These are phyloP conservation scores for Bombardia bombarda DNA, from an alignment of 495 filamentous ascomycete species.

Conservation along the genomic window DNA sequence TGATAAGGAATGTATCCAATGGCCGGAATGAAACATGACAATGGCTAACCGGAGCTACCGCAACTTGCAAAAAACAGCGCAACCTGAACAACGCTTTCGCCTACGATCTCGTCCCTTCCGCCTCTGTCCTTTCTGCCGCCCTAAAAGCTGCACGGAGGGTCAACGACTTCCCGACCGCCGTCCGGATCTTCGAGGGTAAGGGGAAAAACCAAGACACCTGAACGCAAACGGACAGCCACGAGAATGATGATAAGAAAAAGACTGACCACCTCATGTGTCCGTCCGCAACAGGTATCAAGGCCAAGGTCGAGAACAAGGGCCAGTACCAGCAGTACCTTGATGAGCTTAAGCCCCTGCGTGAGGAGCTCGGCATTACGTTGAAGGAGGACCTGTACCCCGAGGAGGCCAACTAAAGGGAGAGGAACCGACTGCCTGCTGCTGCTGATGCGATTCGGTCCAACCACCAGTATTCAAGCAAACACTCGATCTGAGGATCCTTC, in stretches of 20 bases:
- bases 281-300: constrained; percentile 73
- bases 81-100: constrained; percentile 99
- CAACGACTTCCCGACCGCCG: constrained; percentile 97
- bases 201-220: background rate
- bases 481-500: too few species aligned
- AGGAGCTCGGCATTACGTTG: constrained; percentile 84
- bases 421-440: too few species aligned
- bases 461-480: too few species aligned
- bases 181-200: constrained; percentile 94
- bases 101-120: constrained; percentile 97
- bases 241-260: constrained; percentile 2
- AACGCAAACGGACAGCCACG: background rate
- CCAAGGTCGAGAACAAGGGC: constrained; percentile 95
- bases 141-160: constrained; percentile 88
- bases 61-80: constrained; percentile 63
- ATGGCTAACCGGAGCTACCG: too few species aligned
- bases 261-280: background rate
- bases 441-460: too few species aligned
- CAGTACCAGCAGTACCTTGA: constrained; percentile 98
- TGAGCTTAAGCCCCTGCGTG: constrained; percentile 83
- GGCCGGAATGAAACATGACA: too few species aligned
- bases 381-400: constrained; percentile 95
- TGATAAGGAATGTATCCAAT: too few species aligned
- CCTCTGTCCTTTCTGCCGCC: constrained; percentile 84
- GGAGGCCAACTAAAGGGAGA: constrained; percentile 35